A percentile compares a stretch with the other conserved stretches of the same genome.
These are phyloP conservation scores for Hepatocystis sp. DNA, from an alignment of 169 alveolate genomes.

Conservation along the genomic window DNA sequence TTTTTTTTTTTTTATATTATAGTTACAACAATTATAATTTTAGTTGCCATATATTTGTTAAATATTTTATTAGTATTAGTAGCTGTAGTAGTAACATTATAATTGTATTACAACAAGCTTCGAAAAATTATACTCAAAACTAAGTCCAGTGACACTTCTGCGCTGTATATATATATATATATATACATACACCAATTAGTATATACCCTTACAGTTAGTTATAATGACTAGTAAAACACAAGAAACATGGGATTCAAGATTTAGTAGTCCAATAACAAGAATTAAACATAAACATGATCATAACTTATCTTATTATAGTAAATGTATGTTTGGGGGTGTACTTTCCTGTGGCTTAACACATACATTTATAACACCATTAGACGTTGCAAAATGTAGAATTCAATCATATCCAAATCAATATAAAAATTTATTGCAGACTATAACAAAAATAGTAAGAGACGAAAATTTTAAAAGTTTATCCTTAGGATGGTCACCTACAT, in stretches of 20 bases:
- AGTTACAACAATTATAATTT: no score
- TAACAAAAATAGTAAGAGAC: constrained; percentile 83
- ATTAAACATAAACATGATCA: constrained; percentile 81
- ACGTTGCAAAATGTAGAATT: constrained; percentile 96
- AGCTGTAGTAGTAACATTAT: no score
- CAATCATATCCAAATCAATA: constrained; percentile 94
- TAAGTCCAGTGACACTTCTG: no score
- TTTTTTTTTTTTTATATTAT: no score
- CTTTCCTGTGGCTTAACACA: constrained; percentile 98
- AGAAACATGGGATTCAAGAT: constrained; percentile 79
- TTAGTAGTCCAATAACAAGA: constrained; percentile 79
- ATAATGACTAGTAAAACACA: no score
- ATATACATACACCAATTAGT: no score
- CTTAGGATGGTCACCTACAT: constrained; percentile 98
- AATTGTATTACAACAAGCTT: no score
- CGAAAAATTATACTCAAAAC: no score
- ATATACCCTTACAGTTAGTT: no score
- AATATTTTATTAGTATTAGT: no score
- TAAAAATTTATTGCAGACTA: constrained; percentile 87
- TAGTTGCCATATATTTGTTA: no score
- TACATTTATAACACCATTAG: constrained; percentile 96
- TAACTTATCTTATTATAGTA: constrained; percentile 89
- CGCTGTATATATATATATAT: no score
- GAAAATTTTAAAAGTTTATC: constrained; percentile 94
- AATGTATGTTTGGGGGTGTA: constrained; percentile 97